Evolutionary conservation across 306 rosid species (phyloP), one percentile per base, ranked within the genome.

Genomic region (Styphnolobium japonicum): DNA sequence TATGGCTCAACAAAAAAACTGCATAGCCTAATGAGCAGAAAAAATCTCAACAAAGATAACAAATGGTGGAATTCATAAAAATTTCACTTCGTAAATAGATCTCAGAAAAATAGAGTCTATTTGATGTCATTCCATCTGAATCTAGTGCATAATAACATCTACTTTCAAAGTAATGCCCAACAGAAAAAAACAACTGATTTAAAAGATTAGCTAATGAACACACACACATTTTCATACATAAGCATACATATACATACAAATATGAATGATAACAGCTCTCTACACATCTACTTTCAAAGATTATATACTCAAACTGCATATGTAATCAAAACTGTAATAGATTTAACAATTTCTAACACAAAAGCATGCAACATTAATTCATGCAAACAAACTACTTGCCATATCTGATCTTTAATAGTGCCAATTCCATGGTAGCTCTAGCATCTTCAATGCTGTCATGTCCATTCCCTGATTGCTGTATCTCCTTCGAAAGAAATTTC

Each of bases 361-460:
- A 15, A 15, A 48, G 23, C 62, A 56, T 80, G 40, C 42, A 77
- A 9, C 10, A 67, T 12, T n/a, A 65, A 82, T 23, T 45, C 57
- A 76, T 55, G 73, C 51, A 65, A 81, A 76, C 48, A 71, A 81
- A 73, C 66, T 63, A 79, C 91, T 85, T 81, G 66, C 99, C 99
- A 63, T 88, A 78, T 82, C 53, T 87, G 25, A 95, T 91, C 89
- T 95, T 95, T 76, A 93, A 77, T 19, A 93, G 75, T 43, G 97
- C 98, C 80, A 95, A 86, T 77, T 95, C 96, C 96, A 95, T 60
- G 69, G 99, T 83, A 70, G 99, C 83, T 82, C 92, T 93, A 49
- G 99, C 99, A 85, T 95, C 99, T 84, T 95, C 99, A 76, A 77
- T 65, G 84, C 99, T 95, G 89, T 93, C 97, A 83, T 95, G 99